phyloP scores from a whole-genome alignment of 1,284 basidiomycete genomes.

The Phellinidium pouzarii region DNA sequence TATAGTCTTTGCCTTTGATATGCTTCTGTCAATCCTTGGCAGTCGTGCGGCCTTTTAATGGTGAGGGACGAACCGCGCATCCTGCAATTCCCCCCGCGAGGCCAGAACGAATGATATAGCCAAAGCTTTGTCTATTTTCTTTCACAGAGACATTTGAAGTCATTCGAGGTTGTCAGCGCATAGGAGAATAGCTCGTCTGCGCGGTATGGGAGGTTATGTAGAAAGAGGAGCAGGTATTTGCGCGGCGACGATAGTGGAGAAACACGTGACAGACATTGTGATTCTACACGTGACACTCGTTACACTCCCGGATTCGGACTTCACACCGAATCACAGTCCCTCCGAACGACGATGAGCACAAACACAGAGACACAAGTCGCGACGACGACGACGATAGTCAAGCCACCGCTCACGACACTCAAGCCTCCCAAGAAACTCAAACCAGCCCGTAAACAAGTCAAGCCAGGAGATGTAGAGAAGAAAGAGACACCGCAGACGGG shows the following conservation, averaged over 20 bases:
- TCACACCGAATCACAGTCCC: background rate
- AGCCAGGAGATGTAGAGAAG: slow-evolving; percentile 84
- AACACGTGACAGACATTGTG: background rate
- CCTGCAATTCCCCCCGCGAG: slow-evolving; percentile 91
- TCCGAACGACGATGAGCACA: slow-evolving; percentile 7
- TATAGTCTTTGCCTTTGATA: slow-evolving; percentile 82
- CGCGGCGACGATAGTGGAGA: too few species aligned
- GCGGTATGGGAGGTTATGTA: background rate
- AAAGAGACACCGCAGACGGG: slow-evolving; percentile 85
- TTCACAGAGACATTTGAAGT: slow-evolving; percentile 52
- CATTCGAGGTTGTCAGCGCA: slow-evolving; percentile 36
- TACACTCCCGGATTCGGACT: background rate
- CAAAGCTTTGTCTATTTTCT: slow-evolving; percentile 62
- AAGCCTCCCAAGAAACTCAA: slow-evolving; percentile 46
- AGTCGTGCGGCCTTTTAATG: slow-evolving; percentile 14
- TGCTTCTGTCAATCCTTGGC: slow-evolving; percentile 2
- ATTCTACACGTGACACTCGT: background rate
- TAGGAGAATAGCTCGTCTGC: background rate
- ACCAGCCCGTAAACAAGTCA: slow-evolving; percentile 86
- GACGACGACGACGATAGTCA: background rate
- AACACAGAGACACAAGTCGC: background rate
- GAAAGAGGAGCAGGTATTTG: background rate
- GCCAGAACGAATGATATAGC: slow-evolving; percentile 76
- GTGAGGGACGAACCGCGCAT: slow-evolving; percentile 67
- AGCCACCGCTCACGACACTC: slow-evolving; percentile 12